Evolutionary conservation across 306 rosid genomes (phyloP).

Genomic region (Medicago arabica): DNA sequence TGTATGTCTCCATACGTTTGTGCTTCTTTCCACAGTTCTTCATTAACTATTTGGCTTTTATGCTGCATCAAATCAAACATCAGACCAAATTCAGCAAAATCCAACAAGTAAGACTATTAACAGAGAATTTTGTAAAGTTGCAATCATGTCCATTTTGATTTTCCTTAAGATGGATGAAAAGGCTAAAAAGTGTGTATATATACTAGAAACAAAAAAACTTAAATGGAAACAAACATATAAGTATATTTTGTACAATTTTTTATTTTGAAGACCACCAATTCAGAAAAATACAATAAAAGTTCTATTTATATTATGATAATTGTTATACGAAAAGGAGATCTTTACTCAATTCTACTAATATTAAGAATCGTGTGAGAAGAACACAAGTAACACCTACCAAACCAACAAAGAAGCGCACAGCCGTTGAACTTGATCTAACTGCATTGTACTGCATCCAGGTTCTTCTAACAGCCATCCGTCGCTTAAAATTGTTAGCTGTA

Average conservation of each 20-base stretch:
- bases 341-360: constrained; percentile 23
- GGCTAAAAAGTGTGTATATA: constrained; percentile 12
- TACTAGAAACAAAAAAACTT: constrained; percentile 25
- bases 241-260: not conserved
- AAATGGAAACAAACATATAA: constrained; percentile 15
- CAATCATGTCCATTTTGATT: constrained; percentile 21
- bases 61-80: constrained; percentile 71
- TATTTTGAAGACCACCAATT: constrained; percentile 31
- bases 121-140: constrained; percentile 15
- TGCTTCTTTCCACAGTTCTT: constrained; percentile 96
- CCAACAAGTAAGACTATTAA: constrained; percentile 16
- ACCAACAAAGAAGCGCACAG: constrained; percentile 97
- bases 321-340: not conserved
- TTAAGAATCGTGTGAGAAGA: constrained; percentile 20
- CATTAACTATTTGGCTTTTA: constrained; percentile 89
- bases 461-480: constrained; percentile 96
- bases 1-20: constrained; percentile 90
- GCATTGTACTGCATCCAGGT: constrained; percentile 99
- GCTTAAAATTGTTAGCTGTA: constrained; percentile 95
- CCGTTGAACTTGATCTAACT: constrained; percentile 68
- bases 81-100: constrained; percentile 44
- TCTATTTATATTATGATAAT: constrained; percentile 11
- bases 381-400: constrained; percentile 69
- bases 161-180: constrained; percentile 31
- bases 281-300: constrained; percentile 10